Base-by-base conservation (phyloP, 164 flowering plant genomes). In the Vitis rotundifolia region DNA sequence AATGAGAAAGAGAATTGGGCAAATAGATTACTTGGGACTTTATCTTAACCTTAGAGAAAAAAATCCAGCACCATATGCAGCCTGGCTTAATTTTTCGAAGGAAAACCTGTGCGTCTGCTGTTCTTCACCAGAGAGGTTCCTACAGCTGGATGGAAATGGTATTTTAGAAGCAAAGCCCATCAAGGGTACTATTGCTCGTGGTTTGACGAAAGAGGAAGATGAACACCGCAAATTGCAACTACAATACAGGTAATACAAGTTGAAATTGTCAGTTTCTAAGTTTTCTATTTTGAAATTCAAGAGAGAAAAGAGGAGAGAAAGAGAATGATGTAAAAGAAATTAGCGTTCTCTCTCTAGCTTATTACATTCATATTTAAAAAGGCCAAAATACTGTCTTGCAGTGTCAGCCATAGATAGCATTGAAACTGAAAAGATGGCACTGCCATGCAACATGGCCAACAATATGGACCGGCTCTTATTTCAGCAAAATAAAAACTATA, bases 41-140 rank as follows among this genome's bases (percentile, higher is more conserved):
- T 95, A 95, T 80, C 88, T 93, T 48, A 77, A 79, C 57, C 85
- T 95, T 54, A 83, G 99, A 74, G 91, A 88, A 49, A 81, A 77
- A 71, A 95, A 95, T 75, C 99, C 99, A 0, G 88, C 99, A 2
- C 99, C 99, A n/a, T 93, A 93, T 81, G 97, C 99, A 54, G 94
- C 99, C 0, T 95, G 98, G 97, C 86, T 95, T 66, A 91, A 86
- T 81, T 95, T 95, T 78, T 72, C 93, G 8, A 80, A 79, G 69
- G 89, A 90, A 71, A 75, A 88, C 63, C 66, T 95, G 56, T 75
- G 81, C 72, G 83, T 95, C 37, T 95, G 99, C 73, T 89, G 86
- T 76, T 95, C 99, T 71, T 95, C 99, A 9, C 99, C 99, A 47
- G 99, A 95, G 85, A 83, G 99, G 74, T 95, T 95, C 71, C 76